Evolutionary conservation across 495 filamentous ascomycete species (phyloP).

Genomic region (Daldinia caldariorum): DNA sequence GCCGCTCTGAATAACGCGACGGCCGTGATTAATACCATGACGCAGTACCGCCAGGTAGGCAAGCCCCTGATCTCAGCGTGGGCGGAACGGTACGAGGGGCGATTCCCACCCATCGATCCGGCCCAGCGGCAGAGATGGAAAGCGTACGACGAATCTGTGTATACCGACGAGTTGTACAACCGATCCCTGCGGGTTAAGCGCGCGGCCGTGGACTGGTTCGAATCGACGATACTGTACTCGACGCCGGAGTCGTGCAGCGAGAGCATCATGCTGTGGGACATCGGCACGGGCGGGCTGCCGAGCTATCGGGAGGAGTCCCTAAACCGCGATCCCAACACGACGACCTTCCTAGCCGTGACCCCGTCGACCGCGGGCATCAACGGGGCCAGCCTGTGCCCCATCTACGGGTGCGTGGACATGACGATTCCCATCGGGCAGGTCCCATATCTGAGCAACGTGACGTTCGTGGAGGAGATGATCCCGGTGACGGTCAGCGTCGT

Average conservation of each 20-base stretch:
- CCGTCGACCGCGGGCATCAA: conserved; percentile 25
- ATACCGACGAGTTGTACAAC: background rate
- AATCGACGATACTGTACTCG: conserved; percentile 47
- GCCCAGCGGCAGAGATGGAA: background rate
- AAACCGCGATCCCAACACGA: conserved; percentile 44
- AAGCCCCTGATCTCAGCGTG: background rate
- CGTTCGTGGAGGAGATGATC: conserved; percentile 48
- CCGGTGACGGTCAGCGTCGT: conserved; percentile 56
- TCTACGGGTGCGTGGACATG: background rate
- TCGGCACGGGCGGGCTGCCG: conserved; percentile 54
- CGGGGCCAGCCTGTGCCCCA: background rate
- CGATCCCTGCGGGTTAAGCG: conserved; percentile 31
- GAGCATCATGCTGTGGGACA: conserved; percentile 54
- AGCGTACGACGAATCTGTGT: background rate
- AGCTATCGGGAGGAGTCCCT: conserved; percentile 50
- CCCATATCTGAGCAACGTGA: background rate
- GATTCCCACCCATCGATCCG: background rate
- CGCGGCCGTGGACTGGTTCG: conserved; percentile 51
- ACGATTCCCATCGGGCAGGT: background rate
- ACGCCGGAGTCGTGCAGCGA: conserved; percentile 53
- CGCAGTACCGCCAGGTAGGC: background rate
- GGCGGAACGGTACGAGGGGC: background rate
- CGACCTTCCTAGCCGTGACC: conserved; percentile 48
- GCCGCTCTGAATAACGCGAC: background rate
- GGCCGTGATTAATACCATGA: background rate